Conservation (phyloP, 2,329 filamentous ascomycete genomes). For the Incumbomyces lentus region DNA sequence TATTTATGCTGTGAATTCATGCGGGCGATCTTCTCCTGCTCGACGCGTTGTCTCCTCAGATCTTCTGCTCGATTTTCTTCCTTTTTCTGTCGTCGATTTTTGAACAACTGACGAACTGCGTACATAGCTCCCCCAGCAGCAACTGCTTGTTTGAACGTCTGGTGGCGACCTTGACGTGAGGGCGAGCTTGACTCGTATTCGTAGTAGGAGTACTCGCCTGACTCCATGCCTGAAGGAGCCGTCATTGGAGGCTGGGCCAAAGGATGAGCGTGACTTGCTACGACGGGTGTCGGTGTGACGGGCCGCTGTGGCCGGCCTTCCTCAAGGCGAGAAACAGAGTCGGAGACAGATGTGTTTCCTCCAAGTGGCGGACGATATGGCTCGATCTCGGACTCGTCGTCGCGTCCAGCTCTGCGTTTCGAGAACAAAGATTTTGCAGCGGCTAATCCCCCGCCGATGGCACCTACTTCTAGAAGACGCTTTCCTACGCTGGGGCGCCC, state of each 20-base stretch:
- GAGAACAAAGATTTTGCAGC: slow-evolving; percentile 51
- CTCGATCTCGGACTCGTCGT: slow-evolving; percentile 43
- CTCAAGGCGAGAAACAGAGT: slow-evolving; percentile 36
- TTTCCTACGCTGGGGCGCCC: slow-evolving; percentile 43
- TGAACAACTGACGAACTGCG: slow-evolving; percentile 47
- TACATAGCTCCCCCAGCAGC: slow-evolving; percentile 60
- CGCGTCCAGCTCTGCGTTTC: slow-evolving; percentile 42
- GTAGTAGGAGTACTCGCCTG: slow-evolving; percentile 29
- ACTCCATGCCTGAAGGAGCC: slow-evolving; percentile 19
- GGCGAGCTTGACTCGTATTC: slow-evolving; percentile 29
- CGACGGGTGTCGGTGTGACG: slow-evolving; percentile 25
- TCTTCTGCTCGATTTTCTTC: slow-evolving; percentile 51
- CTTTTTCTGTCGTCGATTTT: slow-evolving; percentile 45
- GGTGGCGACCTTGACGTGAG: slow-evolving; percentile 31
- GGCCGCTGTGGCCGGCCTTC: slow-evolving; percentile 45
- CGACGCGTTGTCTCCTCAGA: slow-evolving; percentile 40
- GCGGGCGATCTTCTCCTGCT: slow-evolving; percentile 43
- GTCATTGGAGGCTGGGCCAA: slow-evolving; percentile 23
- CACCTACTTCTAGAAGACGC: slow-evolving; percentile 51
- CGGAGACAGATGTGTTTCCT: slow-evolving; percentile 34
- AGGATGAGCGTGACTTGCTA: slow-evolving; percentile 23
- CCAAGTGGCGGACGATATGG: slow-evolving; percentile 44
- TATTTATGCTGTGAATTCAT: slow-evolving; percentile 51
- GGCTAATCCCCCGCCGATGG: slow-evolving; percentile 51
- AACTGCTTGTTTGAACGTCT: slow-evolving; percentile 49